Evolutionary conservation across 371 early-diverging fungal species (phyloP), one percentile per base, ranked within the genome.

Genomic region (Mycotypha africana): DNA sequence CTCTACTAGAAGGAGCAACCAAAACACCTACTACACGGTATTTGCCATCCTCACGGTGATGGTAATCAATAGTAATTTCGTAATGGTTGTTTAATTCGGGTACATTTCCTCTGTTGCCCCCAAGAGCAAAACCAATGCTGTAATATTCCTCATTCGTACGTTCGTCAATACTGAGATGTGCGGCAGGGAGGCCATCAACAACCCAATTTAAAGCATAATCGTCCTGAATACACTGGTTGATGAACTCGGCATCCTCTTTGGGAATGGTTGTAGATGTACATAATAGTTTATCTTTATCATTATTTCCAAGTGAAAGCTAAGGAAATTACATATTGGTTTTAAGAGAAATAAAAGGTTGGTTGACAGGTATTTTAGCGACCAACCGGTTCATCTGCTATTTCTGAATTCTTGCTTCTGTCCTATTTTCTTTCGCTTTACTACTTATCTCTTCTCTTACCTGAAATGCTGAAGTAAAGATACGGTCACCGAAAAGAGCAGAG

Each of bases 181-280:
- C 94, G 20, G 90, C 96, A 1, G 96, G 95, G 30, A 95, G 74
- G 0, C 93, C 95, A 67, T 96, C 97, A n/a, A 95, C 86, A 22
- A 93, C 55, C 86, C 86, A 86, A 61, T 91, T 86, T 51, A 86
- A 57, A 32, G 77, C 76, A 63, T 93, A 92, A 19, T 89, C 84
- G 39, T 93, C 89, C 24, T 60, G 63, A 38, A 95, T 92, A 32
- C 88, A 77, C 35, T 83, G 78, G 51, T 89, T 91, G 51, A 95
- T 89, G 57, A 95, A 94, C 21, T 76, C 59, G 0, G 84, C 92
- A 61, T 94, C 89, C 31, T 76, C 70, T 16, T 66, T 73, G 0
- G 83, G 77, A 42, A 94, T 80, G 0, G 65, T 57, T 10, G 59
- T 49, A 16, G 69, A 67, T 14, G 54, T 56, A 58, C 95, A 95